phyloP scores from a whole-genome alignment of 768 basidiomycete genomes.

The Tulasnella sp. region DNA sequence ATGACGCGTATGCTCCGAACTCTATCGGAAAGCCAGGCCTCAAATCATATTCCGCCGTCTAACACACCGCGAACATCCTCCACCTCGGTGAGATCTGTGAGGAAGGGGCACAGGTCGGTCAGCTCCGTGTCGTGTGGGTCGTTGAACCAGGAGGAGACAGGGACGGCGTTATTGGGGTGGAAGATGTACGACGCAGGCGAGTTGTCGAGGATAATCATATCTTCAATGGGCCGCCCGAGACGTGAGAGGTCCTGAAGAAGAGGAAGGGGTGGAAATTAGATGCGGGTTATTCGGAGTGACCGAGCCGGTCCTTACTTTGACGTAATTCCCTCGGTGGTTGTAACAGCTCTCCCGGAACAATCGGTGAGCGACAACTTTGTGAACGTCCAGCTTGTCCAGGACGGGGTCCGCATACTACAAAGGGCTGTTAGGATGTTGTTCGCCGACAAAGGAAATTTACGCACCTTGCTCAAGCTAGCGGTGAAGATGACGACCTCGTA shows the following conservation, averaged over 20 bases:
- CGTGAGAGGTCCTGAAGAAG: conserved; percentile 81
- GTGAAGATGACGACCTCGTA: conserved; percentile 99
- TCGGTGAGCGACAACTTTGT: conserved; percentile 87
- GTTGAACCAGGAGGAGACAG: conserved; percentile 99
- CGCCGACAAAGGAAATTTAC: conserved; percentile 26
- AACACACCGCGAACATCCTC: conserved; percentile 88
- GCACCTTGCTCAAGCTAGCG: conserved; percentile 91
- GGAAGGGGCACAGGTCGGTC: conserved; percentile 90
- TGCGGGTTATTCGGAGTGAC: background rate
- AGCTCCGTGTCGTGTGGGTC: conserved; percentile 97
- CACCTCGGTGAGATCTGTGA: conserved; percentile 75
- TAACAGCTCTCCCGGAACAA: conserved; percentile 98
- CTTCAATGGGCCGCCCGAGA: conserved; percentile 84
- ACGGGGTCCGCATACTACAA: conserved; percentile 95
- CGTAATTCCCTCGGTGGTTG: conserved; percentile 98
- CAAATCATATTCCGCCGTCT: conserved; percentile 63
- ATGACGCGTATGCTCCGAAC: background rate
- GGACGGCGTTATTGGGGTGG: conserved; percentile 98
- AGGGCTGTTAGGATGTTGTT: conserved; percentile 19
- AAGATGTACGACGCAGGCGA: conserved; percentile 99
- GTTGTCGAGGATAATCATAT: conserved; percentile 97
- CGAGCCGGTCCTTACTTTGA: conserved; percentile 61
- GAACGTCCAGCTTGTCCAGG: conserved; percentile 88
- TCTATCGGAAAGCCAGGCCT: background rate
- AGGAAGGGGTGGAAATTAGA: background rate